Evolutionary conservation across 768 basidiomycete species (phyloP), one percentile per base, ranked within the genome.

Genomic region (Epithele typhae): DNA sequence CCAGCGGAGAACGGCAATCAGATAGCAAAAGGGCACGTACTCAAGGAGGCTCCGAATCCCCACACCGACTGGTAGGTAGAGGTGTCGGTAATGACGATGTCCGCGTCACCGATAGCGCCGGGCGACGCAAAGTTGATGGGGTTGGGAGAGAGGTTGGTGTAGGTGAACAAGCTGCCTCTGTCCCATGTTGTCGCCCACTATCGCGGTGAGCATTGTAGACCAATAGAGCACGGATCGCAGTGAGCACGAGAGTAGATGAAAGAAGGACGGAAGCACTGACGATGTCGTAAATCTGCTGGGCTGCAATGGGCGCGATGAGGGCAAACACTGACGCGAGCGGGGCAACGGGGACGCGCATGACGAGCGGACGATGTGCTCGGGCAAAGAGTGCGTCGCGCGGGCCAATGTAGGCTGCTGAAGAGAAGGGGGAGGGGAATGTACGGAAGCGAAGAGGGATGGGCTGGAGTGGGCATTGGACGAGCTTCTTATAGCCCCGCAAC

Each of bases 41-140:
- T 86, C 22, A 88, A 65, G 0, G 79, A 59, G 10, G 73, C 82
- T 0, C 86, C 85, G 55, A 86, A 84, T 7, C 87, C 85, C 46
- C 71, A 73, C 24, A 88, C 76, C 0, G 71, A 65, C 63, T 87
- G 87, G 63, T 75, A 81, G 17, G 71, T 61, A 4, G 64, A 52
- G 1, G 62, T 64, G 59, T 84, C 84, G 40, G 78, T 61, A 15
- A 89, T 63, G 35, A 73, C 70, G 42, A 87, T 86, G 58, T 86
- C 76, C 1, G 83, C 84, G 35, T 67, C 68, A 2, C 72, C 81
- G 33, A 73, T 73, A 4, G 77, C 43, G 0, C 82, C 78, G 5
- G 83, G 82, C 14, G 71, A 59, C 5, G 52, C 68, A 54, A 83
- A 85, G 57, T 75, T 78, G 49, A 84, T 78, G 14, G 70, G 63